A percentile compares a stretch with the other conserved stretches of the same genome.
These are phyloP conservation scores for Taiozyma sp. DNA, from an alignment of 1,139 yeast species.

Conservation along the genomic window DNA sequence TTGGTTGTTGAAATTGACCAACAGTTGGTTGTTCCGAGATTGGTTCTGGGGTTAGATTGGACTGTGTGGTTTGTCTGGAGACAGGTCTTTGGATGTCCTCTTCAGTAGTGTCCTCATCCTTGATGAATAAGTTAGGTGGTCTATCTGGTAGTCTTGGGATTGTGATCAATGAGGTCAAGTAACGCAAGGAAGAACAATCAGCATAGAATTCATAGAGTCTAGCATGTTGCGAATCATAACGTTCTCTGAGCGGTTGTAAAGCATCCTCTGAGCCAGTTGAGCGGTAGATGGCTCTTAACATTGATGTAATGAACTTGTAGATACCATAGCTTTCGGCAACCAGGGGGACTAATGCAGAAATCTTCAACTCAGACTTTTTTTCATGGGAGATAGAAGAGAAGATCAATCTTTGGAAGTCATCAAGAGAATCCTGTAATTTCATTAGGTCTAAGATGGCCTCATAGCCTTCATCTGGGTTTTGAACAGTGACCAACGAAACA, in stretches of 20 bases:
- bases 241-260: conserved; percentile 64
- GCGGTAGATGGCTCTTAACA: conserved; percentile 85
- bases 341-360: conserved; percentile 84
- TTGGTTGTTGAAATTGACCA: conserved; percentile 25
- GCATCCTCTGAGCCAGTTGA: conserved; percentile 78
- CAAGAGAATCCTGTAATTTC: conserved; percentile 82
- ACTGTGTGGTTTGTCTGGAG: conserved; percentile 34
- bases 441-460: conserved; percentile 83
- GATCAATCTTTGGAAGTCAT: conserved; percentile 71
- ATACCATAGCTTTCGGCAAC: conserved; percentile 94
- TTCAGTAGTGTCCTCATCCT: conserved; percentile 29
- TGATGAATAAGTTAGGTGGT: conserved; percentile 62
- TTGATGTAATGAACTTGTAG: conserved; percentile 81
- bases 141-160: conserved; percentile 77
- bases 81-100: conserved; percentile 36
- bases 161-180: conserved; percentile 77
- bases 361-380: conserved; percentile 72
- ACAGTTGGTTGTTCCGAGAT: conserved; percentile 46
- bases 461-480: conserved; percentile 95
- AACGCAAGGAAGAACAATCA: conserved; percentile 83
- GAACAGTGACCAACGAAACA: conserved; percentile 78
- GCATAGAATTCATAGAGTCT: conserved; percentile 83
- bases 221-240: conserved; percentile 77
- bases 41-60: conserved; percentile 41
- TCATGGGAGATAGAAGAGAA: conserved; percentile 70